Percentiles rank a stretch among this genome's conserved stretches.
Conservation (phyloP, 352 stramenopile species). For the Hyaloperonospora brassicae region DNA sequence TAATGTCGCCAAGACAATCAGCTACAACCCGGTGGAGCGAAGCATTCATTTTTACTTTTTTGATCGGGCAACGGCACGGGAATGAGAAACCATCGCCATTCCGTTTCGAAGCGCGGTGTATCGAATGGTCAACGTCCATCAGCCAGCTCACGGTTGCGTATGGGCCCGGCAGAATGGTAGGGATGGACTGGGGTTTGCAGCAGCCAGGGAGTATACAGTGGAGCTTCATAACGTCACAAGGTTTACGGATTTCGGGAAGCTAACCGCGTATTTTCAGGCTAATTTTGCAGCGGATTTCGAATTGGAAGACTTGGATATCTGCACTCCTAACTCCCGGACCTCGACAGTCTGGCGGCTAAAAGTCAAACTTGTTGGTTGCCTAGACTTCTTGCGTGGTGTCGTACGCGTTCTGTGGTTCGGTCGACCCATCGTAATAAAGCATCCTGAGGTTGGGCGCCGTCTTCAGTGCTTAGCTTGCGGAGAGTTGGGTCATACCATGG, state of each 20-base stretch:
- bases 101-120: too few species aligned
- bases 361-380: neutral
- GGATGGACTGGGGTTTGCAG: too few species aligned
- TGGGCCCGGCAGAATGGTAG: neutral
- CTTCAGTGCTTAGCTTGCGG: neutral
- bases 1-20: conserved; percentile 1
- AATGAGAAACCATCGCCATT: neutral
- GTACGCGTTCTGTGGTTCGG: neutral
- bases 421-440: neutral
- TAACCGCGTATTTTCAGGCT: neutral
- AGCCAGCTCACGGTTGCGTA: neutral
- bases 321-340: neutral
- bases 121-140: too few species aligned
- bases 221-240: neutral
- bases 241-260: neutral
- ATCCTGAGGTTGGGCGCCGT: neutral
- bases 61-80: neutral
- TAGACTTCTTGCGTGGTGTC: neutral
- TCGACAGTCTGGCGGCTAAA: conserved; percentile 3
- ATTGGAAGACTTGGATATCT: neutral
- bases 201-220: neutral
- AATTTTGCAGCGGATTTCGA: neutral
- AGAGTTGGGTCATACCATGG: neutral
- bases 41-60: conserved; percentile 6
- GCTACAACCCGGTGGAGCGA: conserved; percentile 1